phyloP scores from a whole-genome alignment of 2,329 filamentous ascomycete species.

The Nothopassalora personata region DNA sequence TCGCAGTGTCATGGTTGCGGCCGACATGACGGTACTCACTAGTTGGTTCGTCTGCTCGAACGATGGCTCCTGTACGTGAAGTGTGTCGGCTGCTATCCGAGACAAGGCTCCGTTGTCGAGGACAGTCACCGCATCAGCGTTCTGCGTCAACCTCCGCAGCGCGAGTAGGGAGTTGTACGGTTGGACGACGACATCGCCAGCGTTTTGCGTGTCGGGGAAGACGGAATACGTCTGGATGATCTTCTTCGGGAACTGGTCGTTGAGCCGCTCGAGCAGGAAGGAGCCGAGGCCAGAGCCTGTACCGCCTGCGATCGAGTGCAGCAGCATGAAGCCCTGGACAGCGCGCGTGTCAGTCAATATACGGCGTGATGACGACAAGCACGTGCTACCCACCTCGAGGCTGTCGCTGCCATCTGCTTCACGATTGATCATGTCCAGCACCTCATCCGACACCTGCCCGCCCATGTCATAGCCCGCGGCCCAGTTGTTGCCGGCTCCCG shows the following conservation, averaged over 20 bases:
- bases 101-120: conserved; percentile 92
- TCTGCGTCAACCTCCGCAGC: conserved; percentile 85
- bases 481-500: conserved; percentile 97
- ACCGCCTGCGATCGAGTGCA: conserved; percentile 95
- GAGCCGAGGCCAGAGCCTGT: conserved; percentile 95
- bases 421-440: conserved; percentile 98
- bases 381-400: conserved; percentile 61
- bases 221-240: conserved; percentile 99
- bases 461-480: conserved; percentile 92
- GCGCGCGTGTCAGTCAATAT: not conserved
- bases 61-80: conserved; percentile 91
- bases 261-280: conserved; percentile 89
- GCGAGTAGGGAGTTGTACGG: conserved; percentile 96
- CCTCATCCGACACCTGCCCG: conserved; percentile 87
- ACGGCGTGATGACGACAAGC: not conserved
- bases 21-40: conserved; percentile 95
- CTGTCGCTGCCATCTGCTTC: conserved; percentile 98
- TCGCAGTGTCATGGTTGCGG: conserved; percentile 89
- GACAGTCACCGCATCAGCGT: conserved; percentile 95
- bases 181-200: conserved; percentile 89
- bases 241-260: conserved; percentile 97
- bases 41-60: conserved; percentile 98
- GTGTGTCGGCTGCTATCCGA: conserved; percentile 85
- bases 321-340: conserved; percentile 84
- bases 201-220: conserved; percentile 86